Base-by-base conservation (phyloP, 2,329 filamentous ascomycete species). In the Alternaria viburni region DNA sequence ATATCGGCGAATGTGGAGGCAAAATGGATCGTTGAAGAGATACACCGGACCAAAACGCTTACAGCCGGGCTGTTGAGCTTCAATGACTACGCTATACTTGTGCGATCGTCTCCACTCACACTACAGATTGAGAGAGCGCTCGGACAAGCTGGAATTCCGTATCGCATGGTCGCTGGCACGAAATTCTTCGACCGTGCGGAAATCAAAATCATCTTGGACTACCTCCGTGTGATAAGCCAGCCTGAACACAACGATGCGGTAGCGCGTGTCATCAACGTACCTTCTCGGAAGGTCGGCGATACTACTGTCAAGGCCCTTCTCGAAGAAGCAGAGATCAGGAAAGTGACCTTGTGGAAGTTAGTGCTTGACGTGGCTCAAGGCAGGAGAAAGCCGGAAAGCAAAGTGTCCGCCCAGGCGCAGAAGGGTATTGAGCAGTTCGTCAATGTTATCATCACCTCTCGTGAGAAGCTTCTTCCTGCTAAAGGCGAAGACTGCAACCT, bases 101-200 rank as follows among this genome's bases (percentile, higher is more conserved):
- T 99, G n/a, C 88, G 95, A 21, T 96, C 93, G 2, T 92, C 93
- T 1, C 85, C 89, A 1, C 83, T 97, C 8, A 97, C 95, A 0
- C 86, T 94, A 21, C 88, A 93, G n/a, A 91, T 98, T 43, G 95
- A 99, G 80, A 87, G 89, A 21, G 90, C 91, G 3, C 83, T 98
- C 44, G 93, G 91, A 13, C 93, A 91, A 72, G 88, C 89, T 11
- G 93, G 93, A 1, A 89, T 98, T 44, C 87, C 93, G 0, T 99
- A 98, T 79, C 89, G 89, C 54, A 97, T 98, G 94, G 90, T 98
- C 55, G 95, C 91, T 72, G 95, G 96, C 2, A 88, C 89, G 66
- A 91, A 92, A 62, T 99, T 99, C 77, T 98, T 96, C 74, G 96
- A 99, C 70, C 89, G 96, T 55, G 87, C 89, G 4, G 95, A 99